Conservation (phyloP, 371 early-diverging fungal species). For the Funneliformis caledonium region DNA sequence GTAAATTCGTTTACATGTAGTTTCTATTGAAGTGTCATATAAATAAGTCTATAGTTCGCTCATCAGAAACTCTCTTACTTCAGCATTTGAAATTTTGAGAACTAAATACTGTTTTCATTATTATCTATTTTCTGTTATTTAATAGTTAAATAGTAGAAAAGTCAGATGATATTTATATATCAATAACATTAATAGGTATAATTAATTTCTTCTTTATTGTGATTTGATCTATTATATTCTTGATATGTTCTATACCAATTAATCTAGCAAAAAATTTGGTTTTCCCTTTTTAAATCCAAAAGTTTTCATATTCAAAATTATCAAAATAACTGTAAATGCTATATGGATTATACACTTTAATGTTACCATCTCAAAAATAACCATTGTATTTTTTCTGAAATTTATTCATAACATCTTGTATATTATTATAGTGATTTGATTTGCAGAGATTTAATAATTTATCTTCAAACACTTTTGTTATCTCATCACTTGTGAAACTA, state of each 20-base stretch:
- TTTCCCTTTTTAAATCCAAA: conserved; percentile 8
- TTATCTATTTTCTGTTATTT: background rate
- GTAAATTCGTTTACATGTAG: background rate
- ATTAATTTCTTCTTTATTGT: background rate
- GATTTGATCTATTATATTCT: background rate
- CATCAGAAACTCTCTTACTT: background rate
- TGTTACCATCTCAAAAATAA: background rate
- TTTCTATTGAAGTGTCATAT: background rate
- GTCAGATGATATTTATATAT: background rate
- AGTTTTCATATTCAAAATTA: background rate
- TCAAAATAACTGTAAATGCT: background rate
- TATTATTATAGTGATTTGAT: background rate
- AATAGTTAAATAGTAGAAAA: background rate
- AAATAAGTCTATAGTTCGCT: background rate
- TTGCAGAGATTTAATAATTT: too few relatives aligned
- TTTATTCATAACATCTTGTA: background rate
- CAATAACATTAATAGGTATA: background rate
- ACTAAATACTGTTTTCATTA: background rate
- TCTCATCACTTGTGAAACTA: background rate
- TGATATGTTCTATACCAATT: background rate
- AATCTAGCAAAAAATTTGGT: background rate
- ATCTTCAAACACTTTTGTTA: background rate
- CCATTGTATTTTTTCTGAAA: background rate
- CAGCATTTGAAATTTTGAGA: background rate
- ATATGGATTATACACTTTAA: background rate